Percentiles rank a stretch among this genome's conserved stretches.
These are phyloP conservation scores for Fusarium tuaranense DNA, from an alignment of 2,329 filamentous ascomycete genomes.

Conservation along the genomic window DNA sequence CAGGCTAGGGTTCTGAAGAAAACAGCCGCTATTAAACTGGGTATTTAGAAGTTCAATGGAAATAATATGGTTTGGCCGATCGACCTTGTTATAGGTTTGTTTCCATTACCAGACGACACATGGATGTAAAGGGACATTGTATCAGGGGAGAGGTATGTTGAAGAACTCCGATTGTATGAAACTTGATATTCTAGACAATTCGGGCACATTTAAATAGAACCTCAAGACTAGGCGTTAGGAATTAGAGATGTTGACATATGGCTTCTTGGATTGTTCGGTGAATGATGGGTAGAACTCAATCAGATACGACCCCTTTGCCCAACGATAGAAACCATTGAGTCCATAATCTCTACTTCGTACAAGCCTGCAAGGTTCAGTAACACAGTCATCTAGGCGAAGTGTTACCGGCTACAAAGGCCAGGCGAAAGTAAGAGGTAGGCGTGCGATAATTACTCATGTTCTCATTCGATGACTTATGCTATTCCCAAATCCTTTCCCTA, in stretches of 20 bases:
- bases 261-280: not conserved
- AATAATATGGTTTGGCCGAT: not conserved
- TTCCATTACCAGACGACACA: no score
- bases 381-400: not conserved
- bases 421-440: not conserved
- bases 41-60: not conserved
- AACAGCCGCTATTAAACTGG: not conserved
- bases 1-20: not conserved
- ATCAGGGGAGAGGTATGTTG: not conserved
- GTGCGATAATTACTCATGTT: slow-evolving; percentile 23
- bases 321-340: not conserved
- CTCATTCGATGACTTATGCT: slow-evolving; percentile 27
- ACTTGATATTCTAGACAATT: not conserved
- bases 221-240: not conserved
- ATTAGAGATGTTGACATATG: not conserved
- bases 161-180: not conserved
- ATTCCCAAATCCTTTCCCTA: slow-evolving; percentile 21
- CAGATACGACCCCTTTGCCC: not conserved
- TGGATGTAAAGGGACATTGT: not conserved
- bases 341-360: not conserved
- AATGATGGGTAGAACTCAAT: not conserved
- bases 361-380: not conserved
- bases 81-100: not conserved
- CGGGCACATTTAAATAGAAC: not conserved
- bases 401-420: not conserved